These are phyloP conservation scores for Lasiosphaeria miniovina DNA, from an alignment of 495 filamentous ascomycete species.

Conservation along the genomic window DNA sequence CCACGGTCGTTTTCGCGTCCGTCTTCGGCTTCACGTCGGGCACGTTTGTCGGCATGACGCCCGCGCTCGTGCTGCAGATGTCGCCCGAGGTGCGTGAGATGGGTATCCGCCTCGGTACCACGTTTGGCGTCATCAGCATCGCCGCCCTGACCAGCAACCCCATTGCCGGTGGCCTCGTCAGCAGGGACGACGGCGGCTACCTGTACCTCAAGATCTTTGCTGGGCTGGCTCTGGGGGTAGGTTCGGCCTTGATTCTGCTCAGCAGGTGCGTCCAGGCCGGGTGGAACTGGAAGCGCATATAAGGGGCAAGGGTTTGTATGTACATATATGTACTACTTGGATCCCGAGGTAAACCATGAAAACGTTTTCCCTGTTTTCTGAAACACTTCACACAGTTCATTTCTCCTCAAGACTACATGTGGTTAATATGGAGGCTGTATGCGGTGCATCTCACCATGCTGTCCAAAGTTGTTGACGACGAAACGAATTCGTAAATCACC, in stretches of 20 bases:
- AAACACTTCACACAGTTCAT: too few relatives aligned
- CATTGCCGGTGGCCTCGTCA: constrained; percentile 68
- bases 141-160: constrained; percentile 68
- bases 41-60: constrained; percentile 63
- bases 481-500: too few relatives aligned
- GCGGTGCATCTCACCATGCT: too few relatives aligned
- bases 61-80: constrained; percentile 63
- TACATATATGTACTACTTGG: too few relatives aligned
- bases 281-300: too few relatives aligned
- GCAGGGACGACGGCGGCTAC: constrained; percentile 52
- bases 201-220: constrained; percentile 63
- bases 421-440: too few relatives aligned
- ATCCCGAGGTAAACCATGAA: too few relatives aligned
- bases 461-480: too few relatives aligned
- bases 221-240: constrained; percentile 40
- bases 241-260: not conserved
- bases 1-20: constrained; percentile 62
- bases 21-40: constrained; percentile 73
- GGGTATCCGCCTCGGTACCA: constrained; percentile 65
- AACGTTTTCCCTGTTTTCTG: too few relatives aligned
- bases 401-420: too few relatives aligned
- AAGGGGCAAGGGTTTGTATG: too few relatives aligned
- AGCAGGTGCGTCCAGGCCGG: not conserved
- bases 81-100: constrained; percentile 65
- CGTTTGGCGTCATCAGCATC: constrained; percentile 61